Percentiles rank a stretch among this genome's conserved stretches.
phyloP scores from a whole-genome alignment of 257 asterid species.

The Phtheirospermum japonicum region DNA sequence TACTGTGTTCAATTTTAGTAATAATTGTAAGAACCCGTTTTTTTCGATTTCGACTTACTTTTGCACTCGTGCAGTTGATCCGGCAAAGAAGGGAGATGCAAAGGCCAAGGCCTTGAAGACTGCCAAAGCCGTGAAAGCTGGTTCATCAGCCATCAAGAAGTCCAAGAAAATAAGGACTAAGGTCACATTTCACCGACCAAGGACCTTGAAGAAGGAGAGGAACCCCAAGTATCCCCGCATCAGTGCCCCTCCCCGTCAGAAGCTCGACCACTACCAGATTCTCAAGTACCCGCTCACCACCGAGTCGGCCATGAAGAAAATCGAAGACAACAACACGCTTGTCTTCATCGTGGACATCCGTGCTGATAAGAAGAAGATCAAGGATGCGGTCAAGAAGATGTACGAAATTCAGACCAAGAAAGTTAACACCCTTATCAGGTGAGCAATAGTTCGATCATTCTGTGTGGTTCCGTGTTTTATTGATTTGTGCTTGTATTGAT shows the following conservation, averaged over 20 bases:
- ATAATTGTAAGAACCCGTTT: too few species aligned
- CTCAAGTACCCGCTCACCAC: conserved; percentile 55
- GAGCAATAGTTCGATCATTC: neutral
- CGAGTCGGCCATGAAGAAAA: conserved; percentile 59
- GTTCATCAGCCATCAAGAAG: conserved; percentile 44
- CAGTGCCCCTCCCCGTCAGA: conserved; percentile 56
- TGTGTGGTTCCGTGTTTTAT: neutral
- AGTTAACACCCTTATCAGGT: conserved; percentile 62
- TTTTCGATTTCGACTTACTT: too few species aligned
- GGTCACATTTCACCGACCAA: conserved; percentile 55
- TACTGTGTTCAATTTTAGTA: too few species aligned
- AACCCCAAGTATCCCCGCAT: conserved; percentile 56
- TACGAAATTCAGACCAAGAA: conserved; percentile 58
- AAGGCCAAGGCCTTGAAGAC: conserved; percentile 51
- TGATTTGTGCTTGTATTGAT: neutral
- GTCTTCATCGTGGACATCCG: conserved; percentile 55
- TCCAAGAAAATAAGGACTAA: conserved; percentile 51
- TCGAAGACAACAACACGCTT: conserved; percentile 57
- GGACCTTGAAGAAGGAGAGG: conserved; percentile 52
- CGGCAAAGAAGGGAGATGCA: conserved; percentile 34
- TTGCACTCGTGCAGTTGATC: too few species aligned
- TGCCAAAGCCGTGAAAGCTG: conserved; percentile 54
- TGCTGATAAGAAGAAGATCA: conserved; percentile 58
- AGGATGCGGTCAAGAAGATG: conserved; percentile 58
- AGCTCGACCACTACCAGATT: conserved; percentile 46